Percentiles rank a stretch among this genome's conserved stretches.
These are phyloP conservation scores for Plenodomus tracheiphilus DNA, from an alignment of 2,329 filamentous ascomycete species.

Conservation along the genomic window DNA sequence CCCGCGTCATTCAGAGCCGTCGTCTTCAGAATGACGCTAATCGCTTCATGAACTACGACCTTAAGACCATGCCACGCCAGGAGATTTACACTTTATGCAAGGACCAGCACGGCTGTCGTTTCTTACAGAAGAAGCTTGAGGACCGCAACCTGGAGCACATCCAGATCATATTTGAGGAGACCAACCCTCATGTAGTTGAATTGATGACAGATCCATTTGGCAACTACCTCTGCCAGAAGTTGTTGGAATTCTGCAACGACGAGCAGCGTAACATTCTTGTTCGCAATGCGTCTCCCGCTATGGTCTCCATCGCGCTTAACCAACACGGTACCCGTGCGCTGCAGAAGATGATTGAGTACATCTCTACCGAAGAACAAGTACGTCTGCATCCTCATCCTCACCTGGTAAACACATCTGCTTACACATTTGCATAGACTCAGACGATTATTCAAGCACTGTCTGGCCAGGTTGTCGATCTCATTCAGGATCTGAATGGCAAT, in stretches of 20 bases:
- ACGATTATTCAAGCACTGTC: conserved; percentile 85
- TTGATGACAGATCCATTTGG: conserved; percentile 98
- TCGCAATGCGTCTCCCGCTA: conserved; percentile 81
- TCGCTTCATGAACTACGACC: conserved; percentile 79
- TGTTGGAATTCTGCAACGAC: conserved; percentile 92
- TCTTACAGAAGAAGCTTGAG: conserved; percentile 95
- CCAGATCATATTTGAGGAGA: conserved; percentile 93
- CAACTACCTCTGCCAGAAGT: conserved; percentile 98
- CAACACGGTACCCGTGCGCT: conserved; percentile 95
- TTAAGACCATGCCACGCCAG: conserved; percentile 74
- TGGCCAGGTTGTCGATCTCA: conserved; percentile 85
- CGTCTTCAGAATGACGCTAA: conserved; percentile 70
- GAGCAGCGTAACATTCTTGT: conserved; percentile 93
- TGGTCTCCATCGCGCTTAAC: conserved; percentile 93
- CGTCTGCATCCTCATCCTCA: conserved; percentile 14
- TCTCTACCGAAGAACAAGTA: conserved; percentile 77
- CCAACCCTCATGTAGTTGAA: conserved; percentile 90
- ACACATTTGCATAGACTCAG: conserved; percentile 56
- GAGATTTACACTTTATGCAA: conserved; percentile 92
- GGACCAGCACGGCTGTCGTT: conserved; percentile 96
- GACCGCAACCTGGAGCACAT: conserved; percentile 81
- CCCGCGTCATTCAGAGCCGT: conserved; percentile 74
- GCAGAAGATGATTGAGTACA: conserved; percentile 99
- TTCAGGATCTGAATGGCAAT: conserved; percentile 97
- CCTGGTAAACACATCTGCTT: conserved; percentile 6